phyloP scores from a whole-genome alignment of 495 filamentous ascomycete genomes.

The Aspergillus nanangensis region DNA sequence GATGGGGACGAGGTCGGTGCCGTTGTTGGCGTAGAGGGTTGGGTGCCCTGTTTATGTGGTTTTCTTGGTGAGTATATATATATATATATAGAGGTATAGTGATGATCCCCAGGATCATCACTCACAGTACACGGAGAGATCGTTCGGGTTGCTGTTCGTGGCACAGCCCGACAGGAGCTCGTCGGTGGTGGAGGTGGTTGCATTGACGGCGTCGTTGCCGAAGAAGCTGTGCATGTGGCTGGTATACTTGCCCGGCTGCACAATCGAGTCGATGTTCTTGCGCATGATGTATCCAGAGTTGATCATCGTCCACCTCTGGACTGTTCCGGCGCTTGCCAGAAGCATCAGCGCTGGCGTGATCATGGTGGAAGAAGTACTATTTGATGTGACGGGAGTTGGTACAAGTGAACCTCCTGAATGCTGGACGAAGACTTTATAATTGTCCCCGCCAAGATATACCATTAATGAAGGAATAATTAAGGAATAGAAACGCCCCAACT shows the following conservation, averaged over 20 bases:
- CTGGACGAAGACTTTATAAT: too few species aligned
- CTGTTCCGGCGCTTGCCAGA: too few species aligned
- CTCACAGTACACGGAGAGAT: slow-evolving; percentile 14
- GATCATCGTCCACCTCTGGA: too few species aligned
- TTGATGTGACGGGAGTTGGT: too few species aligned
- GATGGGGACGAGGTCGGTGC: slow-evolving; percentile 11
- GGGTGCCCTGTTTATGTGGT: slow-evolving; percentile 11
- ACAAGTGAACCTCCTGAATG: too few species aligned
- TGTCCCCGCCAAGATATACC: too few species aligned
- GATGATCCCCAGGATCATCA: background rate
- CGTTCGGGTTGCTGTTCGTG: slow-evolving; percentile 16
- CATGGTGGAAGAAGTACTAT: too few species aligned
- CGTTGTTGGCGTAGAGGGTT: slow-evolving; percentile 15
- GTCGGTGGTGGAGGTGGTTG: slow-evolving; percentile 10
- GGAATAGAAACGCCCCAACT: too few species aligned
- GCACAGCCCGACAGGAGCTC: slow-evolving; percentile 17
- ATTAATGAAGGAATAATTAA: too few species aligned
- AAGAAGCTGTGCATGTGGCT: slow-evolving; percentile 23
- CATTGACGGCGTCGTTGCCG: slow-evolving; percentile 16
- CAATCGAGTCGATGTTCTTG: slow-evolving; percentile 19
- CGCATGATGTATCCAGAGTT: too few species aligned
- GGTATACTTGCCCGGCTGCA: slow-evolving; percentile 15
- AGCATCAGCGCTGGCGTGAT: too few species aligned
- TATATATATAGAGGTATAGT: too few species aligned
- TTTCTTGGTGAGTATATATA: background rate